Base-by-base conservation (phyloP, 805 yeast genomes). In the Torulaspora maleeae region DNA sequence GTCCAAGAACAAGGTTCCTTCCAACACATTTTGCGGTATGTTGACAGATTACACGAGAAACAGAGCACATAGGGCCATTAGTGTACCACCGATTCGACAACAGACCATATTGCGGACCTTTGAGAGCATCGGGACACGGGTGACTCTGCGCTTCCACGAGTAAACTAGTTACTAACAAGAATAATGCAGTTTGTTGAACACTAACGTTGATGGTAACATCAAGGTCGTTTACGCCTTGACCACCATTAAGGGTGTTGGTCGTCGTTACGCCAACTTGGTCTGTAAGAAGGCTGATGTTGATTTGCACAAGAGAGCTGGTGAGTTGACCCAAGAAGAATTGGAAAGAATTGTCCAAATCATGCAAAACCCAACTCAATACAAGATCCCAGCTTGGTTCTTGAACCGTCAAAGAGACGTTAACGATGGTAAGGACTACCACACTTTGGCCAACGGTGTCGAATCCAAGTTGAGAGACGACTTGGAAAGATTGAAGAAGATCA, bases 181-280 rank as follows among this genome's bases (percentile, higher is more conserved):
- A 45, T 48, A 54, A 37, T 61, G 52, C 72, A 84, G 95, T 91
- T 87, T 93, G 82, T 88, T 93, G 79, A 93, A 95, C 89, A 93
- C 99, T 80, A 93, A 93, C 90, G 97, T 93, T 75, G 99, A 93
- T 78, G 99, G 99, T 86, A 90, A 95, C 89, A 91, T 91, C 83
- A 93, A 93, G 85, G 83, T 93, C 77, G 95, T 93, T 93, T 95
- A 90, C 87, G 99, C 99, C 75, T 82, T 93, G 80, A 90, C 99
- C 83, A 86, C 90, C 79, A 95, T 93, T 75, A 87, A 96, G 82
- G 99, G 99, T 90, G 98, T 93, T 70, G 99, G 99, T 82, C 95
- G 98, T 79, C 93, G 99, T 82, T 95, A 91, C 86, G 82, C 99
- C 77, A 93, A 95, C 90, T 82, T 93, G 80, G 96, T 93, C 73